phyloP scores from a whole-genome alignment of 192 early-diverging fungal genomes.

The Coemansia nantahalensis region DNA sequence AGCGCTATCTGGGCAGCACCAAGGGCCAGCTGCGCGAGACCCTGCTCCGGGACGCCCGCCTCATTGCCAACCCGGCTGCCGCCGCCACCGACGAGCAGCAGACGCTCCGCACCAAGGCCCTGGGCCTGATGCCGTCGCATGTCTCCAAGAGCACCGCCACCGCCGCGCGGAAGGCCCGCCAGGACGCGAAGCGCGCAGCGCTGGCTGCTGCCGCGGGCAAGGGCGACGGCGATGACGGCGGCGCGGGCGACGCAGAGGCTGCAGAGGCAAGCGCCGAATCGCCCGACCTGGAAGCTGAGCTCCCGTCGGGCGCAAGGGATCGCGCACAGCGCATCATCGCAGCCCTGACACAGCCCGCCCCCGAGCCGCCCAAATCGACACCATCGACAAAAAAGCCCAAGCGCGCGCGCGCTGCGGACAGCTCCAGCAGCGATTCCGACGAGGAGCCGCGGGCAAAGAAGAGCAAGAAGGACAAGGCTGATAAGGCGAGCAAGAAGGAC shows the following conservation, averaged over 20 bases:
- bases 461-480: constrained; percentile 9
- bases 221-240: neutral
- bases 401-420: neutral
- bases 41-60: constrained; percentile 24
- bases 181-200: neutral
- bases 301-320: neutral
- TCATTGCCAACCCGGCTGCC: constrained; percentile 16
- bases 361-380: neutral
- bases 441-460: constrained; percentile 1
- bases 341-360: constrained; percentile 1
- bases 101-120: constrained; percentile 8
- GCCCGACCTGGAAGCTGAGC: too few species aligned
- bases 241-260: neutral
- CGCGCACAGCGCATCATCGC: constrained; percentile 28
- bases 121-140: constrained; percentile 36
- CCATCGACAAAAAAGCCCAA: neutral
- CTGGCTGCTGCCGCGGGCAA: constrained; percentile 4
- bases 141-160: constrained; percentile 32
- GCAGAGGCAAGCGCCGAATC: neutral
- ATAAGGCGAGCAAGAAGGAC: constrained; percentile 4
- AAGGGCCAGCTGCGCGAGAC: constrained; percentile 10
- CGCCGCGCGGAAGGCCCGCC: constrained; percentile 10
- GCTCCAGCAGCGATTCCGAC: constrained; percentile 9
- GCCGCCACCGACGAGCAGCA: constrained; percentile 7
- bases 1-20: constrained; percentile 17